Conservation (phyloP, 495 filamentous ascomycete species). For the Aspergillus conjunctus region DNA sequence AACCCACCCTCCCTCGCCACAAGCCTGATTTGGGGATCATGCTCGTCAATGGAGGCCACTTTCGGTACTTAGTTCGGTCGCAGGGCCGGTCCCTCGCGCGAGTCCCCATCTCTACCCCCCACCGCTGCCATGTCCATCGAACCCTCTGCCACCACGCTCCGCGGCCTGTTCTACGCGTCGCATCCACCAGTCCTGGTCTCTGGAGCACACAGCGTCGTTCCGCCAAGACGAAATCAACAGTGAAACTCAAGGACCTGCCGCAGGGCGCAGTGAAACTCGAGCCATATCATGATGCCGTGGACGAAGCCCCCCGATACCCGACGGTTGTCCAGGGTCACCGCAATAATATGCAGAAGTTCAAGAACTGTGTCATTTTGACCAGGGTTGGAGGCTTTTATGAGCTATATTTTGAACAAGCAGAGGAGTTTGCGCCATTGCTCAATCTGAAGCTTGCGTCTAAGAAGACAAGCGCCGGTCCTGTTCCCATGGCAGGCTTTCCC, state of each 20-base stretch:
- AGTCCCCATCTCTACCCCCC: slow-evolving; percentile 1
- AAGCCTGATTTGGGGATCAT: slow-evolving; percentile 9
- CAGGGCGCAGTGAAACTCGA: slow-evolving; percentile 58
- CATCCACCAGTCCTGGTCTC: slow-evolving; percentile 19
- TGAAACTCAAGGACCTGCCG: slow-evolving; percentile 66
- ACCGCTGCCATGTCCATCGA: slow-evolving; percentile 31
- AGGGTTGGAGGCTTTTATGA: slow-evolving; percentile 95
- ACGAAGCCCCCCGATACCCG: slow-evolving; percentile 70
- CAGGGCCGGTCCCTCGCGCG: neutral
- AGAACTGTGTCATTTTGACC: slow-evolving; percentile 85
- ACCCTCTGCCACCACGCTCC: slow-evolving; percentile 41
- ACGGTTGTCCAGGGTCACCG: slow-evolving; percentile 87
- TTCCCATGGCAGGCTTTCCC: slow-evolving; percentile 93
- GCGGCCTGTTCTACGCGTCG: slow-evolving; percentile 26
- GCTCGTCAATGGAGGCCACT: neutral
- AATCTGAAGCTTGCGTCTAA: slow-evolving; percentile 86
- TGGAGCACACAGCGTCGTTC: slow-evolving; percentile 31
- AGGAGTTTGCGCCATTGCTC: slow-evolving; percentile 61
- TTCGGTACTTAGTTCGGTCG: neutral
- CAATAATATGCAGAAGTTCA: slow-evolving; percentile 87
- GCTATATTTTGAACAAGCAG: slow-evolving; percentile 90
- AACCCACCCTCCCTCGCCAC: neutral
- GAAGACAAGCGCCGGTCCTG: slow-evolving; percentile 70
- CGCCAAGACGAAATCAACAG: slow-evolving; percentile 56
- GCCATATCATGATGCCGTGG: slow-evolving; percentile 44